Evolutionary conservation across 2,329 filamentous ascomycete genomes (phyloP).

Genomic region (Penicillium frequentans): DNA sequence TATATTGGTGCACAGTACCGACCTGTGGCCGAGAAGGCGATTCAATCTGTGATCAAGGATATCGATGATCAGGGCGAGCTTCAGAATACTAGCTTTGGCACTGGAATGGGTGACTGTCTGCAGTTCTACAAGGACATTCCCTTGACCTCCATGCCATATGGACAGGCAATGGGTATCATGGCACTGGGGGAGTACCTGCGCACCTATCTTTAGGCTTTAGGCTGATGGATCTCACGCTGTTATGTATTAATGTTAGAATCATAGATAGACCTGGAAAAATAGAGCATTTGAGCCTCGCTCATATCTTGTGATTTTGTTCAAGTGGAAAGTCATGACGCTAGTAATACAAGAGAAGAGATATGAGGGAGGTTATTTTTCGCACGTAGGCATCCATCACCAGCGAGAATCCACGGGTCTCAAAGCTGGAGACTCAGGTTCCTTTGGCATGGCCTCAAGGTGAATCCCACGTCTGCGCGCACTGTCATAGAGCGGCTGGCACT

Average conservation of each 20-base stretch:
- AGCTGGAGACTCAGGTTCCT: slow-evolving; percentile 5
- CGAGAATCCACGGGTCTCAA: slow-evolving; percentile 21
- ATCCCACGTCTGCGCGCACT: slow-evolving; percentile 18
- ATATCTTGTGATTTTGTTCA: neutral
- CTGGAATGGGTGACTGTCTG: slow-evolving; percentile 70
- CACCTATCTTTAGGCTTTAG: slow-evolving; percentile 53
- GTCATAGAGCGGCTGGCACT: slow-evolving; percentile 20
- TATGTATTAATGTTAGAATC: neutral
- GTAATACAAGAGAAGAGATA: neutral
- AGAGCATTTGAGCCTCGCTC: neutral
- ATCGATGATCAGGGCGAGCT: slow-evolving; percentile 69
- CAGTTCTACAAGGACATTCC: slow-evolving; percentile 78
- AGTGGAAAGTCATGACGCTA: neutral
- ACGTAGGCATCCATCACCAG: slow-evolving; percentile 7
- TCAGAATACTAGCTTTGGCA: slow-evolving; percentile 74
- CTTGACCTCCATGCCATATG: slow-evolving; percentile 79
- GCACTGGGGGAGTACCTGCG: slow-evolving; percentile 72
- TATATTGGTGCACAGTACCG: slow-evolving; percentile 66
- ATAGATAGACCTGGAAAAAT: neutral
- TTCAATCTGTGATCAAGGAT: slow-evolving; percentile 65
- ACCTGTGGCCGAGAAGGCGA: slow-evolving; percentile 62
- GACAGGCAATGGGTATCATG: slow-evolving; percentile 84
- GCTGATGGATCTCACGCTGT: neutral
- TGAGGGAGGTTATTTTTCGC: neutral
- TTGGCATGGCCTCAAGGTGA: slow-evolving; percentile 15